These are phyloP conservation scores for Parastagonospora nodorum DNA, from an alignment of 2,329 filamentous ascomycete genomes.

Conservation along the genomic window DNA sequence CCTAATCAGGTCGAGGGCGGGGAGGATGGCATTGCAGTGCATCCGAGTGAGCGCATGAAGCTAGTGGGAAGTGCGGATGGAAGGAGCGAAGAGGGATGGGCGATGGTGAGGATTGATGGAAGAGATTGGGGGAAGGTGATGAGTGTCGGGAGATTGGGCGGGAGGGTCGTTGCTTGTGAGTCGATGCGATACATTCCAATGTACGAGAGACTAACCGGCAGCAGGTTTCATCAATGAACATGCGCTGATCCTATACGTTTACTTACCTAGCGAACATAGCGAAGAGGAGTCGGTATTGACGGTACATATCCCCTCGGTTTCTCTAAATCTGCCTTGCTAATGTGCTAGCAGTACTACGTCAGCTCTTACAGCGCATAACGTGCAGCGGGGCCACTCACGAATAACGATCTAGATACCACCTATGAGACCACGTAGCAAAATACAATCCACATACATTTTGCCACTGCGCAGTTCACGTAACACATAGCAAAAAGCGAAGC, in stretches of 20 bases:
- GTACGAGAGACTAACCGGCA: slow-evolving; percentile 15
- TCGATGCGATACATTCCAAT: neutral
- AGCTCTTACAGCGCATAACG: slow-evolving; percentile 57
- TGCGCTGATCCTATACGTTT: slow-evolving; percentile 82
- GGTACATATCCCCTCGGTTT: slow-evolving; percentile 51
- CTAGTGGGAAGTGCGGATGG: slow-evolving; percentile 60
- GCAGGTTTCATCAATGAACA: slow-evolving; percentile 75
- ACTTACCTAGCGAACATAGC: slow-evolving; percentile 72
- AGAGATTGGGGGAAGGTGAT: slow-evolving; percentile 94
- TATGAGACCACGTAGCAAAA: neutral
- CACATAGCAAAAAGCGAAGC: no score
- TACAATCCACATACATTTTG: neutral
- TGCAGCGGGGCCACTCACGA: neutral
- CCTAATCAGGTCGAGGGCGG: slow-evolving; percentile 71
- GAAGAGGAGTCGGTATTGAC: slow-evolving; percentile 77
- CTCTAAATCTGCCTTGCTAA: slow-evolving; percentile 10
- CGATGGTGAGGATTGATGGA: slow-evolving; percentile 87
- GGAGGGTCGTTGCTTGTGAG: slow-evolving; percentile 87
- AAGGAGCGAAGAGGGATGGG: slow-evolving; percentile 81
- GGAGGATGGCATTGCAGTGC: slow-evolving; percentile 70
- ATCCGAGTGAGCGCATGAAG: slow-evolving; percentile 80
- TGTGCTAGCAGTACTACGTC: slow-evolving; percentile 58
- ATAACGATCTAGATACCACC: slow-evolving; percentile 11
- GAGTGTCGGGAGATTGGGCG: slow-evolving; percentile 86
- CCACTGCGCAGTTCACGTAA: no score